These are phyloP conservation scores for Spinellus fusiger DNA, from an alignment of 192 early-diverging fungal genomes.

Conservation along the genomic window DNA sequence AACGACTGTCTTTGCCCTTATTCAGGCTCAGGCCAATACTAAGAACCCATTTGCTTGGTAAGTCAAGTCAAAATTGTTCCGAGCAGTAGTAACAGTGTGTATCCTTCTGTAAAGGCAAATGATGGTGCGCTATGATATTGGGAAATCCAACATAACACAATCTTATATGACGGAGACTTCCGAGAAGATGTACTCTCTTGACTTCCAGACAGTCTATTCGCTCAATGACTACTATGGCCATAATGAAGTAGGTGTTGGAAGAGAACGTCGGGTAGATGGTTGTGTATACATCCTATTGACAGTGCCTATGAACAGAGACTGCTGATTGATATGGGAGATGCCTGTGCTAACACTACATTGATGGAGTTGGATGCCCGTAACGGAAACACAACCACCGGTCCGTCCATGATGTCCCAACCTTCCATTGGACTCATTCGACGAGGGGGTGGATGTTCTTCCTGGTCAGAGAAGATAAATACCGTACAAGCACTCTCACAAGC, in stretches of 20 bases:
- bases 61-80: neutral
- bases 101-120: neutral
- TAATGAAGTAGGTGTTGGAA: conserved; percentile 6
- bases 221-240: conserved; percentile 13
- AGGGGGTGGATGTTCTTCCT: conserved; percentile 12
- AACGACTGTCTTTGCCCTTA: neutral
- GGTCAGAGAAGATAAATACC: conserved; percentile 19
- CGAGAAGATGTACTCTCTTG: conserved; percentile 6
- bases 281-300: neutral
- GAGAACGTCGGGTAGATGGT: neutral
- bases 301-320: conserved; percentile 9
- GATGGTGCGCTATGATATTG: conserved; percentile 1
- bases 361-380: conserved; percentile 7
- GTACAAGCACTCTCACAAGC: conserved; percentile 6
- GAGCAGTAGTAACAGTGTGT: neutral
- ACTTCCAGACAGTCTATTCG: conserved; percentile 20
- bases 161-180: conserved; percentile 7
- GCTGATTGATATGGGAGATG: conserved; percentile 23
- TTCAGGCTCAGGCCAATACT: neutral
- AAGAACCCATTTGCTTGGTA: conserved; percentile 9
- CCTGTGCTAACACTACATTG: conserved; percentile 9
- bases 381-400: neutral
- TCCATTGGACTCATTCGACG: conserved; percentile 17
- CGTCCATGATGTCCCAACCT: conserved; percentile 10
- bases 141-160: neutral